Conservation (phyloP, 2,329 filamentous ascomycete species). For the Aspergillus novoparasiticus region DNA sequence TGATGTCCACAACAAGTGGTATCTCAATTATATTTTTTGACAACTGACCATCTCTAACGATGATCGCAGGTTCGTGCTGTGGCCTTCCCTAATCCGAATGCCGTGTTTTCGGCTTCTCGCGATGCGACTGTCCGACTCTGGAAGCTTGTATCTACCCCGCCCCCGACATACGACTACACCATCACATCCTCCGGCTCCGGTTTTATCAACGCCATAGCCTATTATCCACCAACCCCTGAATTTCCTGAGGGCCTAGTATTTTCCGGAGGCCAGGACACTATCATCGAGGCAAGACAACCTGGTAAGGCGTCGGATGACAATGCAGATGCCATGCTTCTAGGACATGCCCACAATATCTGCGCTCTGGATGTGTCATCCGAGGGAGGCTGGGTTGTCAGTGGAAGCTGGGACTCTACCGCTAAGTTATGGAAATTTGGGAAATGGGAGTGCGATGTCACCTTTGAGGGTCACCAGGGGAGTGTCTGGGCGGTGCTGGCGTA, state of each 20-base stretch:
- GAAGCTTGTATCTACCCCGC: conserved; percentile 67
- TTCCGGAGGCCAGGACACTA: conserved; percentile 86
- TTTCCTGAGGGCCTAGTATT: conserved; percentile 80
- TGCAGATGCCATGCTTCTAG: conserved; percentile 81
- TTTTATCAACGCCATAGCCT: conserved; percentile 86
- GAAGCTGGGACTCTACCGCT: conserved; percentile 89
- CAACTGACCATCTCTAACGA: conserved; percentile 62
- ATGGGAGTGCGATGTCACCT: conserved; percentile 74
- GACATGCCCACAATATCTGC: conserved; percentile 86
- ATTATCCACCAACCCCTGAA: conserved; percentile 67
- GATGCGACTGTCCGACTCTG: conserved; percentile 89
- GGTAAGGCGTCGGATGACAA: conserved; percentile 68
- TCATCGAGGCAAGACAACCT: conserved; percentile 85
- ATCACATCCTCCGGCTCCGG: conserved; percentile 78
- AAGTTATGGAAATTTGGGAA: conserved; percentile 83
- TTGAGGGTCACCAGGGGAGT: conserved; percentile 76
- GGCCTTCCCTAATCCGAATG: conserved; percentile 71
- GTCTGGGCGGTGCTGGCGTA: conserved; percentile 93
- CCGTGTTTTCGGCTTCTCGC: conserved; percentile 82
- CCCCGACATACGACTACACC: conserved; percentile 74
- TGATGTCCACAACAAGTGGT: conserved; percentile 17
- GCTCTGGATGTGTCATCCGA: conserved; percentile 76
- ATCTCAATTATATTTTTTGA: conserved; percentile 20
- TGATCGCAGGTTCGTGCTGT: conserved; percentile 77
- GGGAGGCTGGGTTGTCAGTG: conserved; percentile 78